Conservation (phyloP, 1,284 basidiomycete genomes). For the Chondrostereum purpureum region DNA sequence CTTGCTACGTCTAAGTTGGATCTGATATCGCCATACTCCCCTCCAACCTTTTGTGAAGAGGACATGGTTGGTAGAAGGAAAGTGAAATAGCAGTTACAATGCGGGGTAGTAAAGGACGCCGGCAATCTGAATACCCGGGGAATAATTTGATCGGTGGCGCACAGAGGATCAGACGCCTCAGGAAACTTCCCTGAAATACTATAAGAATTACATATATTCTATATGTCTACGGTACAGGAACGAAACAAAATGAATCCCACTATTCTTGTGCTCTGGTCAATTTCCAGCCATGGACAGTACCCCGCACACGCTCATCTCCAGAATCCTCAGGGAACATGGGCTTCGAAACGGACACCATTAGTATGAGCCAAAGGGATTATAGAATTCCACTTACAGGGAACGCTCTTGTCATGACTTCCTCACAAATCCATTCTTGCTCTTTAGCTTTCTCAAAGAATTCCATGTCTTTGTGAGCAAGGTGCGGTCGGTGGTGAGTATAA, state of each 20-base stretch:
- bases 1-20: constrained; percentile 61
- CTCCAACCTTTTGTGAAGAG: constrained; percentile 47
- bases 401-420: constrained; percentile 64
- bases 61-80: constrained; percentile 32
- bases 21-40: constrained; percentile 70
- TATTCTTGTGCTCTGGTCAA: no score
- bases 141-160: no score
- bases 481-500: constrained; percentile 88
- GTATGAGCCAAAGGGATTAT: not conserved
- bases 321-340: constrained; percentile 87
- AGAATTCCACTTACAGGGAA: constrained; percentile 44
- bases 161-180: no score
- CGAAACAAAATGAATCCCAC: no score
- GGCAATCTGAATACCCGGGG: no score
- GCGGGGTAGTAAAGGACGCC: no score
- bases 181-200: no score
- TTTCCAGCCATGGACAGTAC: constrained; percentile 76
- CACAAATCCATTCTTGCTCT: constrained; percentile 67
- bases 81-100: no score
- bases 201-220: no score
- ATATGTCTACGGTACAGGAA: no score
- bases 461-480: constrained; percentile 80
- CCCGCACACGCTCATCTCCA: constrained; percentile 67
- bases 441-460: constrained; percentile 74
- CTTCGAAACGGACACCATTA: constrained; percentile 25